Evolutionary conservation across 148 eudicot species (phyloP), one percentile per base, ranked within the genome.

Genomic region (Chenopodium quinoa): DNA sequence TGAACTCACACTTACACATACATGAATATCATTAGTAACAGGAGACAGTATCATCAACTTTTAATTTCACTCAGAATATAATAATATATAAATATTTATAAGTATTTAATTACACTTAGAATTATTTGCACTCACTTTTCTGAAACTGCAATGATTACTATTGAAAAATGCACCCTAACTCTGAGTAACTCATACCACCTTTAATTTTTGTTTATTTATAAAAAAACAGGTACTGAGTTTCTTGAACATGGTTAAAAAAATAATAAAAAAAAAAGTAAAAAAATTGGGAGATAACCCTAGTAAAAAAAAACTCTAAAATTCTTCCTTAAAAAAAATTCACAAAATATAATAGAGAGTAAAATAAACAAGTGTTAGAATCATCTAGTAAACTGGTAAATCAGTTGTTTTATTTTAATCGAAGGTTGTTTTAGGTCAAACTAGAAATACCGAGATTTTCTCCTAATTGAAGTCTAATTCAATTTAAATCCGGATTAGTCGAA

Each of bases 221-320:
- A 62, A 62, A 20, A 58, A 4, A 82, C 69, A 69, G 22, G 2
- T 8, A n/a, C 69, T 65, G 69, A 9, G 25, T 29, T 65, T 65
- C 32, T 32, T 32, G 11, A 5, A 34, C 47, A 70, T 32, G 8
- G 16, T 52, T 7, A 34, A 14, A 11, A 11, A 0, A n/a, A n/a
- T n/a, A n/a, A n/a, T n/a, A n/a, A 23, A 23, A 23, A 23, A 23
- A 23, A 23, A 23, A 23, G 23, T 16, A 76, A 2, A 11, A 77
- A 84, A 27, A 27, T 0, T 31, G 32, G 32, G 76, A 70, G 48
- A 63, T 34, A 78, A 62, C 77, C 76, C 85, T 72, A 82, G 22
- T 37, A 17, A 34, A 34, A 37, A 37, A 37, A 79, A 83, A 78
- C 52, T 32, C 64, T 50, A 72, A 66, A 65, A 60, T 7, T 72